Percentiles rank a stretch among this genome's conserved stretches.
Conservation (phyloP, 2,329 filamentous ascomycete genomes). For the Septoria linicola region DNA sequence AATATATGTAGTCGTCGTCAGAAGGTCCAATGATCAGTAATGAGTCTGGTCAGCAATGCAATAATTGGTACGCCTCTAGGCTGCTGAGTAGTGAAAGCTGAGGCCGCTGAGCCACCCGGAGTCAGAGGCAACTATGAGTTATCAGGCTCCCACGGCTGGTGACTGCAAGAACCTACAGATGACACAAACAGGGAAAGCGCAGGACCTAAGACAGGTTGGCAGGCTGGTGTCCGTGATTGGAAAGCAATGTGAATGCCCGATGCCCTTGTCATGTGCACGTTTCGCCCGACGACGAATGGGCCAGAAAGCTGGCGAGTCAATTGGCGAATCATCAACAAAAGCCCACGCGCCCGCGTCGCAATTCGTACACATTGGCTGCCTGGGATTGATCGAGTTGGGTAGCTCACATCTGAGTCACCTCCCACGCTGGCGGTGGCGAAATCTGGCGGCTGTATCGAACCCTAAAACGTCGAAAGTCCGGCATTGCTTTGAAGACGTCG, state of each 20-base stretch:
- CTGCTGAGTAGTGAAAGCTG: constrained; percentile 15
- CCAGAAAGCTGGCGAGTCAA: constrained; percentile 12
- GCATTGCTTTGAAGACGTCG: not conserved
- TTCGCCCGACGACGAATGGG: constrained; percentile 12
- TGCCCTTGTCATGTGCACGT: constrained; percentile 12
- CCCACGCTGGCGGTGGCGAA: constrained; percentile 11
- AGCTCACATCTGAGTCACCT: constrained; percentile 13
- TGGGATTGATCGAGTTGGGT: constrained; percentile 3
- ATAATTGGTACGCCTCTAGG: constrained; percentile 4
- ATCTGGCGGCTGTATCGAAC: constrained; percentile 8
- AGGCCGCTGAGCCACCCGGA: constrained; percentile 16
- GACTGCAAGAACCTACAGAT: constrained; percentile 21
- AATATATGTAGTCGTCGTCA: constrained; percentile 3
- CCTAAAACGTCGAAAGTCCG: constrained; percentile 1
- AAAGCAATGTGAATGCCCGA: constrained; percentile 15
- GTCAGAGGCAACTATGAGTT: constrained; percentile 11
- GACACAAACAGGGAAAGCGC: constrained; percentile 21
- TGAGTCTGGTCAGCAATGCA: constrained; percentile 8
- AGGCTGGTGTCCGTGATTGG: constrained; percentile 13
- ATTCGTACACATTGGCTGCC: constrained; percentile 10
- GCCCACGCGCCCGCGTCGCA: constrained; percentile 14
- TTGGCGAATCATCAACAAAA: constrained; percentile 5
- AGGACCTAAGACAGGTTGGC: constrained; percentile 20
- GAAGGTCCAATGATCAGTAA: constrained; percentile 1
- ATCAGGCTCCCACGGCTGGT: constrained; percentile 22